These are phyloP conservation scores for Wallacemonas collosoma DNA, from an alignment of 208 protist genomes.

Conservation along the genomic window DNA sequence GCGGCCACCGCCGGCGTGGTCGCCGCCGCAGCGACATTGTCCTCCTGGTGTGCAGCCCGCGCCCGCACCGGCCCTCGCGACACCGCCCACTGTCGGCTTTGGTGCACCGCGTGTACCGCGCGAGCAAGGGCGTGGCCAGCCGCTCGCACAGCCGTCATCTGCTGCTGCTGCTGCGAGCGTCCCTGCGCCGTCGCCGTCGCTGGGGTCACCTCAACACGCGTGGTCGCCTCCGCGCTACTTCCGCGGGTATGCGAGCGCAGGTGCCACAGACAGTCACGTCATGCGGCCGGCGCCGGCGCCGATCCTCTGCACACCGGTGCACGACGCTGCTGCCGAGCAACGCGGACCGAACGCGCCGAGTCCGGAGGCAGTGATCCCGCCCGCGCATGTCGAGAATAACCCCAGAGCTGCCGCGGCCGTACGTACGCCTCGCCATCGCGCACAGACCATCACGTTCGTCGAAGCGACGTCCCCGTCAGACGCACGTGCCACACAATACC, in stretches of 20 bases:
- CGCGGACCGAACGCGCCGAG: not conserved
- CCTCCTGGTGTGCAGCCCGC: not conserved
- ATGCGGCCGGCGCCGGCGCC: too few relatives aligned
- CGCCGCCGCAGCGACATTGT: not conserved
- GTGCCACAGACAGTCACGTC: too few relatives aligned
- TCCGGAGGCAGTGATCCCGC: not conserved
- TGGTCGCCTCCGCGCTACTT: too few relatives aligned
- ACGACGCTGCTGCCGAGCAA: not conserved
- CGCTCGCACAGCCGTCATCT: too few relatives aligned
- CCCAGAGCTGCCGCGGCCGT: too few relatives aligned
- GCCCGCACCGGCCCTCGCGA: not conserved
- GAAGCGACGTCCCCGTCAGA: not conserved
- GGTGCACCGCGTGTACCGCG: too few relatives aligned
- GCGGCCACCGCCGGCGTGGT: slow-evolving; percentile 10
- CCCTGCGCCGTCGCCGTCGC: too few relatives aligned
- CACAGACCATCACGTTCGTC: not conserved
- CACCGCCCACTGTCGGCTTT: not conserved
- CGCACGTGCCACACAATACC: not conserved
- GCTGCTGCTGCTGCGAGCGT: too few relatives aligned
- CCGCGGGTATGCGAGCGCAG: too few relatives aligned
- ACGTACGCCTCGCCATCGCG: not conserved
- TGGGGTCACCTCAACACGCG: too few relatives aligned
- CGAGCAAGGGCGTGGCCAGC: too few relatives aligned
- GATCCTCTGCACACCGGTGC: not conserved
- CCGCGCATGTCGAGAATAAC: too few relatives aligned